Base-by-base conservation (phyloP, 1,284 basidiomycete species). In the Malassezia pachydermatis region DNA sequence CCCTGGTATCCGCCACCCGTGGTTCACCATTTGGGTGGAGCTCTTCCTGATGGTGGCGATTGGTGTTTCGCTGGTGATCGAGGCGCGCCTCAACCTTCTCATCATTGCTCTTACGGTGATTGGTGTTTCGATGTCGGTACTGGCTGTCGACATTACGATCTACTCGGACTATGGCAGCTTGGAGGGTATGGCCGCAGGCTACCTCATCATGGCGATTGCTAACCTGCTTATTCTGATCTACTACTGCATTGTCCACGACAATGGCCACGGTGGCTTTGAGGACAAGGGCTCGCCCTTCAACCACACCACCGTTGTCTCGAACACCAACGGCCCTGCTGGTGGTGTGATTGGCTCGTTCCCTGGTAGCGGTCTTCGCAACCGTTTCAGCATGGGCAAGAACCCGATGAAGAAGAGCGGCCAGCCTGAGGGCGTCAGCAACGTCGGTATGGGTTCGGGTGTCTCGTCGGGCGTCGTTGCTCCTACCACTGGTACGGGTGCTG, bases 181-280 rank as follows among this genome's bases (percentile, higher is more conserved):
- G 34, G 41, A 58, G 56, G 88, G 89, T 5, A 82, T 88, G 76
- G 85, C 84, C 23, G 88, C 86, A 5, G 92, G 92, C 57, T 96
- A 87, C 86, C 80, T 98, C 64, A 80, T 98, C 57, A 80, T 92
- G 46, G 78, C 88, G 27, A 80, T 96, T 55, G 85, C 89, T 43
- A 75, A 79, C 63, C 75, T 96, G 68, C 74, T 96, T 55, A 96
- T 90, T 90, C 80, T 94, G 17, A 79, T 96, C 55, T 95, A 87
- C 77, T 41, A 79, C 87, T 47, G 78, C 86, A 7, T 34, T 22
- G 22, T 29, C 8, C 16, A 22, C 30, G 41, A 43, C 9, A 17
- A 19, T 4, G 41, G 19, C 29, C 19, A 32, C 13, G 16, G 16
- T 19, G 39, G 39, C 14, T 19, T 41, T 14, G 25, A 41, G 27